Evolutionary conservation across 345 rosid genomes (phyloP), one percentile per base, ranked within the genome.

Genomic region (Populus tremula): DNA sequence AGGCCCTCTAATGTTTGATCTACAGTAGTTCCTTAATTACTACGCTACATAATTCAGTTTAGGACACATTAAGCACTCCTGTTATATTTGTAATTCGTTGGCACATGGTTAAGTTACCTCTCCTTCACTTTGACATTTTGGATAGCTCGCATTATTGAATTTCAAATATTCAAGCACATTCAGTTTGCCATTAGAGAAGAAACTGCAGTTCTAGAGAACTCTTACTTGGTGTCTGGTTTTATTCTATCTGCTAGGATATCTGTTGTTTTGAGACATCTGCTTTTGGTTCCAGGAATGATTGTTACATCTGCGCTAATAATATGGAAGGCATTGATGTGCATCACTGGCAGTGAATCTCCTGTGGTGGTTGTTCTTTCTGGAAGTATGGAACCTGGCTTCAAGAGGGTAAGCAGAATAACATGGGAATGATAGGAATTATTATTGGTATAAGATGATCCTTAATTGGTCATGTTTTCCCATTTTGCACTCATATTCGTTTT

Each of bases 341-440:
- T 94, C 59, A 96, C 98, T 53, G 98, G 98, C n/a, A 92, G 94
- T 77, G 98, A 96, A 85, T 96, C 98, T 47, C 98, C 98, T n/a
- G 96, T 96, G 9, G 98, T 96, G 39, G 98, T 94, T 68, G 96
- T 96, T 83, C 98, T 94, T 70, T 96, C 99, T 6, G 99, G 87
- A 84, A 96, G 99, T 78, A 96, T 96, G 99, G 99, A 96, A 83
- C 99, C 98, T 69, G 99, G 96, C 43, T 94, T 96, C 87, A 86
- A 96, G 87, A 96, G 99, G 86, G 99, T 93, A 79, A 74, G 84
- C 4, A 23, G 25, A 23, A 25, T 59, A 9, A n/a, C 13, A 59
- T n/a, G 64, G 64, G 59, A 53, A 53, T 53, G 3, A 53, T 53
- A 21, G 59, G 64, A 59, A 59, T 10, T 59, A 23, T 23, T 59